A percentile compares a stretch with the other conserved stretches of the same genome.
Conservation (phyloP, 257 asterid species). For the Anisodus acutangulus region DNA sequence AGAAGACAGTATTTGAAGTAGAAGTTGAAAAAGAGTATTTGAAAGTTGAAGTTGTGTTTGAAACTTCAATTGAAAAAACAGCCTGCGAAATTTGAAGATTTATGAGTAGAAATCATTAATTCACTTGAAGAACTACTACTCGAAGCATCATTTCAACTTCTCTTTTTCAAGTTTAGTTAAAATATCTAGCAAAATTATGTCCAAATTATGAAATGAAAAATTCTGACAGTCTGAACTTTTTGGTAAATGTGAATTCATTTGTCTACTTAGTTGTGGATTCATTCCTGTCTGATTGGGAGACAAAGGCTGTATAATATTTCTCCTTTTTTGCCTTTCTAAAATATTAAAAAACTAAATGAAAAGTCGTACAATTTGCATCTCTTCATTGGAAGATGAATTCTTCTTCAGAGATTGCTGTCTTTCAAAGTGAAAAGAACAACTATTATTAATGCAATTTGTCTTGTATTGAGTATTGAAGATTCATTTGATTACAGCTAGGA, state of each 20-base stretch:
- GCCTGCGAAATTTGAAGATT: not conserved
- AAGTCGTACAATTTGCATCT: not conserved
- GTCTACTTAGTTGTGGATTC: not conserved
- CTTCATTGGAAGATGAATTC: not conserved
- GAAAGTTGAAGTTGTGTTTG: not conserved
- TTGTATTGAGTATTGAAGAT: constrained; percentile 27
- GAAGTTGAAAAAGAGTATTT: not conserved
- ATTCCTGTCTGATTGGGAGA: not conserved
- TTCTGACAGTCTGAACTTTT: not conserved
- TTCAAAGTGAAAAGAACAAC: not conserved
- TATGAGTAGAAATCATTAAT: not conserved
- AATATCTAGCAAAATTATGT: not conserved
- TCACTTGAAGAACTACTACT: not conserved
- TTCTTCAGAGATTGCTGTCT: not conserved
- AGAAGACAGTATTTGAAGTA: not conserved
- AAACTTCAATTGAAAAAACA: not conserved
- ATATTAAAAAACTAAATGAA: not conserved
- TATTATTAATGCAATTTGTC: not conserved
- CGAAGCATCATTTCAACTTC: not conserved
- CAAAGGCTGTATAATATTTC: not conserved
- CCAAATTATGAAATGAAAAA: not conserved
- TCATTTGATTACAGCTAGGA: constrained; percentile 56
- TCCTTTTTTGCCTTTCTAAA: not conserved
- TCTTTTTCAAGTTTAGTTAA: not conserved
- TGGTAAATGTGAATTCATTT: not conserved